Conservation (phyloP, 164 flowering plant genomes). For the Vitis rotundifolia region DNA sequence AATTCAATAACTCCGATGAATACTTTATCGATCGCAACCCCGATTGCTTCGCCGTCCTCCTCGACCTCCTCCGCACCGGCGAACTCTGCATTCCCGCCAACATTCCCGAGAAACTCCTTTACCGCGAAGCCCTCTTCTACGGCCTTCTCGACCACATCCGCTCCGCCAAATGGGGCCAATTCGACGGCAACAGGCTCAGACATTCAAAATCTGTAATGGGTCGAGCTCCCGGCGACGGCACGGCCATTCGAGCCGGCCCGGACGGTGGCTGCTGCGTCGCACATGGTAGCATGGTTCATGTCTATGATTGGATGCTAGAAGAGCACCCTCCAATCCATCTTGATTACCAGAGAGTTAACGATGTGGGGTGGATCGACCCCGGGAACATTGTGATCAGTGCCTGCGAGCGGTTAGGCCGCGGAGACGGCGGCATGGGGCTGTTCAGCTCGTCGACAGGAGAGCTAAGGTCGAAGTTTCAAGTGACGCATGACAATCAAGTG, state of each 20-base stretch:
- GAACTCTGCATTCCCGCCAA: slow-evolving; percentile 64
- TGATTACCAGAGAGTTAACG: slow-evolving; percentile 82
- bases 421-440: slow-evolving; percentile 81
- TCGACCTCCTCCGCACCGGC: slow-evolving; percentile 80
- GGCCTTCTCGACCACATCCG: slow-evolving; percentile 77
- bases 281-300: slow-evolving; percentile 83
- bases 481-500: slow-evolving; percentile 56
- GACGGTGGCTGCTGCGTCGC: slow-evolving; percentile 91
- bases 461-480: slow-evolving; percentile 60
- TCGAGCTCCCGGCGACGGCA: slow-evolving; percentile 83
- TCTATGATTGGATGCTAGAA: slow-evolving; percentile 83
- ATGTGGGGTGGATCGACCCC: slow-evolving; percentile 62
- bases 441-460: slow-evolving; percentile 65
- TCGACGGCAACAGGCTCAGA: slow-evolving; percentile 71
- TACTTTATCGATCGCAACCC: slow-evolving; percentile 85
- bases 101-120: slow-evolving; percentile 56
- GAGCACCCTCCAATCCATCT: slow-evolving; percentile 69
- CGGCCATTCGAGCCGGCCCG: slow-evolving; percentile 82
- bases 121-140: slow-evolving; percentile 71
- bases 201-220: slow-evolving; percentile 50
- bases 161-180: slow-evolving; percentile 74
- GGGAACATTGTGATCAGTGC: slow-evolving; percentile 56
- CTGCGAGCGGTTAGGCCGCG: slow-evolving; percentile 64
- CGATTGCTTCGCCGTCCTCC: slow-evolving; percentile 71
- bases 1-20: slow-evolving; percentile 15